Conservation (phyloP, 169 alveolate genomes). For the Plasmodium inui region DNA sequence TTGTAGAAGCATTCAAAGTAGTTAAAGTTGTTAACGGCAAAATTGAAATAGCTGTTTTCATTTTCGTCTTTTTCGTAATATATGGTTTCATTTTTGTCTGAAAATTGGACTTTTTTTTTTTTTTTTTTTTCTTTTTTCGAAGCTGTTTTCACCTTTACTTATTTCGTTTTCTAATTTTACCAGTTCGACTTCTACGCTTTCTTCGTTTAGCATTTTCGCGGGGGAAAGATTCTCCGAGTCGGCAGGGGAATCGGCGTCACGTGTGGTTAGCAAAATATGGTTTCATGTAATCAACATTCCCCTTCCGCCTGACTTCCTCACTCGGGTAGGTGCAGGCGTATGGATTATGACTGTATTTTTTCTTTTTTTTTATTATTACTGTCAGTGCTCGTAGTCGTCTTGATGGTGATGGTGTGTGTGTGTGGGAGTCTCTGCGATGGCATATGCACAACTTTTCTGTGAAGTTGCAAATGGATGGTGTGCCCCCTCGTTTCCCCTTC, state of each 20-base stretch:
- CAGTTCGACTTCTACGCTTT: conserved; percentile 26
- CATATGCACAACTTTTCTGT: not conserved
- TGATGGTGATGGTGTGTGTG: not conserved
- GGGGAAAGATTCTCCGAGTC: not conserved
- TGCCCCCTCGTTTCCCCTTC: not conserved
- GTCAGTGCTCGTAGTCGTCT: not conserved
- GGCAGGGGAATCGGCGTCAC: not conserved
- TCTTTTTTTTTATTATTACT: too few relatives aligned
- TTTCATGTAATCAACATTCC: not conserved
- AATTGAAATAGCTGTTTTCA: conserved; percentile 65
- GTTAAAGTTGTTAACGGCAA: conserved; percentile 62
- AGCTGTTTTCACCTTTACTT: not conserved
- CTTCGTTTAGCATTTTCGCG: conserved; percentile 64
- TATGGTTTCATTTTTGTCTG: conserved; percentile 71
- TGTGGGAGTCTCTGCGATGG: not conserved
- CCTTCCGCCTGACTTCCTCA: not conserved
- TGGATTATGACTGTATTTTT: not conserved
- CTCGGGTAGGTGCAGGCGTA: not conserved
- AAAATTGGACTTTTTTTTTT: conserved; percentile 64
- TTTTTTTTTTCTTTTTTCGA: conserved; percentile 61
- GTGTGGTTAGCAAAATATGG: not conserved
- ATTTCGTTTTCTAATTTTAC: conserved; percentile 34
- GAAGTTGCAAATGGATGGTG: not conserved
- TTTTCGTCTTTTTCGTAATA: conserved; percentile 75
- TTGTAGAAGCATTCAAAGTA: conserved; percentile 70